Conservation (phyloP, 1,139 yeast genomes). For the Lodderomyces oxycetoniae region DNA sequence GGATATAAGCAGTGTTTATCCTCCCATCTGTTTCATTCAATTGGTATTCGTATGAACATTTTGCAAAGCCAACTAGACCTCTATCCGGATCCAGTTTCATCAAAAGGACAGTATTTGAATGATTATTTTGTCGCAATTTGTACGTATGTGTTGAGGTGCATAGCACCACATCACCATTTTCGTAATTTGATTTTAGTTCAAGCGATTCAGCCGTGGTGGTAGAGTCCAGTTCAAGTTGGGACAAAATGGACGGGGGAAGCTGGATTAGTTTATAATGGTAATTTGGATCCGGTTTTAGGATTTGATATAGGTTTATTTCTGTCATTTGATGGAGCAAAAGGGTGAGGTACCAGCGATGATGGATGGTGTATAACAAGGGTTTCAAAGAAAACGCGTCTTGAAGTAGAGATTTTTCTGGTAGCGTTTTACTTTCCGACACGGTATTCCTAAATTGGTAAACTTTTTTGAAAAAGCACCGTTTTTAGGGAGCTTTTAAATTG, state of each 20-base stretch:
- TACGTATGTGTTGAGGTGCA: conserved; percentile 59
- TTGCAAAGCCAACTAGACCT: conserved; percentile 34
- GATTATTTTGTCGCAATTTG: conserved; percentile 73
- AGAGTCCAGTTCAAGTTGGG: conserved; percentile 30
- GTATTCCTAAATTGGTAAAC: too few relatives aligned
- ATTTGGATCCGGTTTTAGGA: conserved; percentile 18
- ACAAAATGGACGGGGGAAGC: conserved; percentile 51
- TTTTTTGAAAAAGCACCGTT: too few relatives aligned
- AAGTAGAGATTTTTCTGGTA: too few relatives aligned
- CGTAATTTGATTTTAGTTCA: conserved; percentile 42
- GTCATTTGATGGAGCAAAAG: conserved; percentile 5
- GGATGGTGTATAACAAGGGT: too few relatives aligned
- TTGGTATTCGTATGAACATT: conserved; percentile 50
- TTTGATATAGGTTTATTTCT: conserved; percentile 22
- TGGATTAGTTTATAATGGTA: conserved; percentile 53
- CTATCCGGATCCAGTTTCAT: too few relatives aligned
- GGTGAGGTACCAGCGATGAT: too few relatives aligned
- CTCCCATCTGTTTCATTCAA: conserved; percentile 24
- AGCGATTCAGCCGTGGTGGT: conserved; percentile 20
- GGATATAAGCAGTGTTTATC: not conserved
- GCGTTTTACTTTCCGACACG: too few relatives aligned
- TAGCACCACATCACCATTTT: conserved; percentile 41
- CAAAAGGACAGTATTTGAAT: conserved; percentile 73
- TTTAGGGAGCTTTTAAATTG: too few relatives aligned
- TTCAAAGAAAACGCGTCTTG: too few relatives aligned